Percentiles rank a stretch among this genome's conserved stretches.
phyloP scores from a whole-genome alignment of 495 filamentous ascomycete species.

The Cetradonia linearis region DNA sequence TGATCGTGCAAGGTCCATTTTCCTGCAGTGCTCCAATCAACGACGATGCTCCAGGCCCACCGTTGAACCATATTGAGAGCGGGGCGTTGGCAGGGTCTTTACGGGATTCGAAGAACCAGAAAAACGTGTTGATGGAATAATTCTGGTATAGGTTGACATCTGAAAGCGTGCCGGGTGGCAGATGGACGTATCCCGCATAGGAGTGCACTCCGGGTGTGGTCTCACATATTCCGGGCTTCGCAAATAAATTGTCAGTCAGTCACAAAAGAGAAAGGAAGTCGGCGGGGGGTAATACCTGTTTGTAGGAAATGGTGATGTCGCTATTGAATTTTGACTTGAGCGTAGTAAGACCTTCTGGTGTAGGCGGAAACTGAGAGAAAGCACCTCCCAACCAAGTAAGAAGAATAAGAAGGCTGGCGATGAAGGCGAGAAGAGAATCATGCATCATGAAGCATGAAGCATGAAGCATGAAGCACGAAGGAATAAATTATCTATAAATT shows the following conservation, averaged over 20 bases:
- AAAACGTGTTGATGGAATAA: slow-evolving; percentile 40
- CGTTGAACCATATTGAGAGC: slow-evolving; percentile 45
- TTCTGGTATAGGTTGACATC: slow-evolving; percentile 30
- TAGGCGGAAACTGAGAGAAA: slow-evolving; percentile 44
- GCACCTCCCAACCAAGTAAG: no score
- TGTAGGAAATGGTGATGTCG: slow-evolving; percentile 53
- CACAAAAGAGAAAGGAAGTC: not conserved
- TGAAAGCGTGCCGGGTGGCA: slow-evolving; percentile 32
- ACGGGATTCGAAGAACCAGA: slow-evolving; percentile 43
- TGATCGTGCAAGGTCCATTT: slow-evolving; percentile 51
- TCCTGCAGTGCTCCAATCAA: slow-evolving; percentile 56
- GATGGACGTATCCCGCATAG: slow-evolving; percentile 39
- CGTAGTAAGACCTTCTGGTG: slow-evolving; percentile 42
- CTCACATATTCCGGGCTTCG: slow-evolving; percentile 41
- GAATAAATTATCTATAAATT: no score
- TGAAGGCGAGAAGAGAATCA: not conserved
- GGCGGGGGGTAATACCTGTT: slow-evolving; percentile 37
- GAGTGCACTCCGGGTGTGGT: slow-evolving; percentile 40
- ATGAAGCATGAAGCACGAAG: no score
- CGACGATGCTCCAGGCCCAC: slow-evolving; percentile 47
- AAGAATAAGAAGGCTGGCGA: not conserved
- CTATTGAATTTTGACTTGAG: slow-evolving; percentile 48
- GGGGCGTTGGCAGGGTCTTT: slow-evolving; percentile 42
- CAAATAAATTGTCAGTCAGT: not conserved
- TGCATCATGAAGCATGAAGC: not conserved